Conservation (phyloP, 1,284 basidiomycete species). For the Mycocalia duriaeana region DNA sequence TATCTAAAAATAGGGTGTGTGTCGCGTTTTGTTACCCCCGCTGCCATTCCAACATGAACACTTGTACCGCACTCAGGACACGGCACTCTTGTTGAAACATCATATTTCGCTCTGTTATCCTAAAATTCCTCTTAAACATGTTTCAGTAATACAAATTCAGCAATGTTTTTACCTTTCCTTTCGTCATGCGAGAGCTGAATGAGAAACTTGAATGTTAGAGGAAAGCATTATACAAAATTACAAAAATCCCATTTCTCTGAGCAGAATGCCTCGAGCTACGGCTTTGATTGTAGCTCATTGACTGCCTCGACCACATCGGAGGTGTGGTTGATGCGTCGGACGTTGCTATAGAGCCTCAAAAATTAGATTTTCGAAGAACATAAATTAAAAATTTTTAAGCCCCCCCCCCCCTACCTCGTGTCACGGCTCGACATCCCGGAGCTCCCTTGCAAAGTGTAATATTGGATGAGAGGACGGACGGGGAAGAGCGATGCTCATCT, state of each 20-base stretch:
- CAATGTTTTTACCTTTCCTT: not conserved
- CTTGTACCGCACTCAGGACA: not conserved
- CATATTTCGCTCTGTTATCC: not conserved
- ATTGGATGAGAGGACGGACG: too few relatives aligned
- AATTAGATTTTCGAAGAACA: too few relatives aligned
- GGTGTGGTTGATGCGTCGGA: not conserved
- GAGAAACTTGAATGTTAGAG: not conserved
- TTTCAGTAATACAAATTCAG: not conserved
- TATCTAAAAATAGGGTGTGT: too few relatives aligned
- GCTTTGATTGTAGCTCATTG: not conserved
- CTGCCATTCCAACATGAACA: not conserved
- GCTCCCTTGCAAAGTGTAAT: too few relatives aligned
- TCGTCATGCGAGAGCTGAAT: not conserved
- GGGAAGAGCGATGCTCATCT: too few relatives aligned
- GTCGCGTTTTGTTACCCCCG: too few relatives aligned
- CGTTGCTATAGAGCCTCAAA: too few relatives aligned
- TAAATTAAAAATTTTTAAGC: too few relatives aligned
- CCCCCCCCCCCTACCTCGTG: too few relatives aligned
- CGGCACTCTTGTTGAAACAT: not conserved
- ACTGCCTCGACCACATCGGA: not conserved
- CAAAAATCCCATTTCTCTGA: not conserved
- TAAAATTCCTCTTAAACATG: not conserved
- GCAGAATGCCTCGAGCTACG: too few relatives aligned
- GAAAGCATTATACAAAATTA: not conserved
- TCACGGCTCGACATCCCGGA: too few relatives aligned